Conservation (phyloP, 495 filamentous ascomycete genomes). For the Saxophila tyrrhenica region DNA sequence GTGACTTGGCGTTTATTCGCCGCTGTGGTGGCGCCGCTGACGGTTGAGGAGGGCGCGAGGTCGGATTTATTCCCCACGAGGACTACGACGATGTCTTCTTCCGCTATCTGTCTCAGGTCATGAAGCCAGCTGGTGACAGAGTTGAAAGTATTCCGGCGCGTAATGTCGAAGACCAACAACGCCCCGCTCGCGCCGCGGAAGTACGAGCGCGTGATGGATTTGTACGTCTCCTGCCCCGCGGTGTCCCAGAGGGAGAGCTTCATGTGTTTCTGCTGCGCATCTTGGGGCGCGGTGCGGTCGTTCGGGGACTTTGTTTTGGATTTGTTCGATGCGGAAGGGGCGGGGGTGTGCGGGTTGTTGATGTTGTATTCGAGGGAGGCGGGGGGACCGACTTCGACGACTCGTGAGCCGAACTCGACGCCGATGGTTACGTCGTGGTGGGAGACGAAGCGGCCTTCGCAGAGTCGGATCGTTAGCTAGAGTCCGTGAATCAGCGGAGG, state of each 20-base stretch:
- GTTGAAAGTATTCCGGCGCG: conserved; percentile 68
- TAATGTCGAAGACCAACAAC: conserved; percentile 90
- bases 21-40: conserved; percentile 18
- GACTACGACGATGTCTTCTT: conserved; percentile 85
- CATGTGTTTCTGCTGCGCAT: conserved; percentile 37
- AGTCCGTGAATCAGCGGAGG: conserved; percentile 10
- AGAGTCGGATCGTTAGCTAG: conserved; percentile 84
- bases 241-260: conserved; percentile 85
- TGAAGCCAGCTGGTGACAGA: conserved; percentile 84
- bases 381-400: conserved; percentile 84
- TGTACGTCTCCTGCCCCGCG: conserved; percentile 93
- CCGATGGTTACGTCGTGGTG: conserved; percentile 96
- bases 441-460: conserved; percentile 87
- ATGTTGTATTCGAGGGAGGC: conserved; percentile 39
- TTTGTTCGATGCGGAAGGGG: background rate
- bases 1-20: conserved; percentile 67
- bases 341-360: conserved; percentile 27
- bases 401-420: conserved; percentile 90
- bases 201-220: conserved; percentile 87
- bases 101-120: conserved; percentile 83
- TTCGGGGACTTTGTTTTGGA: conserved; percentile 27
- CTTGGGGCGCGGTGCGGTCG: conserved; percentile 25
- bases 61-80: conserved; percentile 93
- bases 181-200: conserved; percentile 90
- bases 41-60: conserved; percentile 38